phyloP scores from a whole-genome alignment of 495 filamentous ascomycete genomes.

The Penicillium dipodomyicola region DNA sequence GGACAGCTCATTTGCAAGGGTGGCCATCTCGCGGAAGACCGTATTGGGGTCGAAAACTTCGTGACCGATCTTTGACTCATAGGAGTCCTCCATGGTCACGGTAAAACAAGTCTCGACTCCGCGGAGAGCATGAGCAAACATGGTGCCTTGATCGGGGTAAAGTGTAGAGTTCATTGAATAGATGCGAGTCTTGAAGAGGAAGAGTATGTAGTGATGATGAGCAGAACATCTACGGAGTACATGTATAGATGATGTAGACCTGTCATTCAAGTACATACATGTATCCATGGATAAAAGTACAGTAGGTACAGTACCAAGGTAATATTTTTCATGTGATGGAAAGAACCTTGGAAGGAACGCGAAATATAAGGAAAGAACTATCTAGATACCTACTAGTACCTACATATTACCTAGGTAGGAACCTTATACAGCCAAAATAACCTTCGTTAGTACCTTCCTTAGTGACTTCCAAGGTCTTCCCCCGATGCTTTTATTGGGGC shows the following conservation, averaged over 20 bases:
- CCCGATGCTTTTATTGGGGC: too few species aligned
- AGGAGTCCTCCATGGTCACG: neutral
- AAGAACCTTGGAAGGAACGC: too few species aligned
- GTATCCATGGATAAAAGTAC: too few species aligned
- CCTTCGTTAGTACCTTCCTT: neutral
- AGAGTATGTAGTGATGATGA: neutral
- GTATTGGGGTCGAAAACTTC: slow-evolving; percentile 1
- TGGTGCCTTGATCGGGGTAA: neutral
- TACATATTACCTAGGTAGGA: too few species aligned
- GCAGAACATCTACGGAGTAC: too few species aligned
- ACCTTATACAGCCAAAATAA: neutral
- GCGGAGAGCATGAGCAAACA: neutral
- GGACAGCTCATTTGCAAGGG: slow-evolving; percentile 2
- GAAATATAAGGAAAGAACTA: too few species aligned
- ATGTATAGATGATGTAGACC: too few species aligned
- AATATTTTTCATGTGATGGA: too few species aligned
- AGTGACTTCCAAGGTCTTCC: neutral
- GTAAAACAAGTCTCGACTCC: neutral
- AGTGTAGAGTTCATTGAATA: neutral
- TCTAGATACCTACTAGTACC: too few species aligned
- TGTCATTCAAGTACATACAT: too few species aligned
- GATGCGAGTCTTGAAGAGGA: neutral
- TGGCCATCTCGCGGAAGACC: slow-evolving; percentile 5
- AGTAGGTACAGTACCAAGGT: too few species aligned
- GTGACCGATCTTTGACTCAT: neutral